Percentiles rank a stretch among this genome's conserved stretches.
Conservation (phyloP, 73 alveolate species). For the Paramecium sexaurelia region DNA sequence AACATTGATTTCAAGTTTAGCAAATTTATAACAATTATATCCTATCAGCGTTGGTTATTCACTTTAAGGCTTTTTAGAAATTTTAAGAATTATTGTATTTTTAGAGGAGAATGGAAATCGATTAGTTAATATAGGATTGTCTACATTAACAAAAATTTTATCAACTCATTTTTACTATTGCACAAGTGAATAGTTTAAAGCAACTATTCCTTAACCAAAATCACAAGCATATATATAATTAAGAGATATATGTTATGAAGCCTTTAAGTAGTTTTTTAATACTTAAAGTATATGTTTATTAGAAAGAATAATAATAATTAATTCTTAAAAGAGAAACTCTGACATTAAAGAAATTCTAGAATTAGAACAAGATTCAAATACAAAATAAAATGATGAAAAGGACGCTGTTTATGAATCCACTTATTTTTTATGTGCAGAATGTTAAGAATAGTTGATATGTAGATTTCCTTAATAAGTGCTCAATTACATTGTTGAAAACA, state of each 20-base stretch:
- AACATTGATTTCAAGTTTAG: background rate
- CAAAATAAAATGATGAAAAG: background rate
- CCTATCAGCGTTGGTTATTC: background rate
- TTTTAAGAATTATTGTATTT: background rate
- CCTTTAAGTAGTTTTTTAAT: background rate
- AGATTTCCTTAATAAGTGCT: conserved; percentile 16
- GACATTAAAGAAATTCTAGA: background rate
- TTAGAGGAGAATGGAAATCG: background rate
- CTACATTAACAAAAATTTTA: background rate
- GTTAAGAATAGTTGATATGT: background rate
- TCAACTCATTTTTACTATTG: conserved; percentile 17
- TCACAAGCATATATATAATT: background rate
- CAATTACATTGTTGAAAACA: background rate
- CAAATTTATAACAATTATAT: conserved; percentile 5
- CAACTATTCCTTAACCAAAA: background rate
- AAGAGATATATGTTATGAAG: background rate
- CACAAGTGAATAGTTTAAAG: background rate
- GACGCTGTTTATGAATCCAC: background rate
- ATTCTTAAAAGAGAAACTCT: background rate
- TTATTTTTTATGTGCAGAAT: background rate
- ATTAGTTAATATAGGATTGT: background rate
- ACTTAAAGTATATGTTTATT: background rate
- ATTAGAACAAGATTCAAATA: background rate
- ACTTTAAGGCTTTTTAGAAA: background rate
- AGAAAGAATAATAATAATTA: background rate